A percentile compares a stretch with the other conserved stretches of the same genome.
phyloP scores from a whole-genome alignment of 164 flowering plant species.

The Vitis cinerea region DNA sequence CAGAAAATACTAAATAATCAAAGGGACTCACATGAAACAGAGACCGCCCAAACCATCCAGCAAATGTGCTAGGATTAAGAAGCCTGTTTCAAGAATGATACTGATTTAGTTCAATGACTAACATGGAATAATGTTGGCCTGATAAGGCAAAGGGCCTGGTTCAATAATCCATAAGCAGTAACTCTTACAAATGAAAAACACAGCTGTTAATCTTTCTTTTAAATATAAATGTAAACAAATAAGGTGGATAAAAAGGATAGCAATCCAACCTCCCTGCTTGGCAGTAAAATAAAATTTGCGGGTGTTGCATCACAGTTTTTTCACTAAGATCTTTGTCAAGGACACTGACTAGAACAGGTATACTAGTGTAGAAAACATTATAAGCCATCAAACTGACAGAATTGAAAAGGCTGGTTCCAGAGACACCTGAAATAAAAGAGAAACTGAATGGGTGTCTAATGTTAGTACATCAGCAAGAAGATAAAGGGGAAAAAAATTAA shows the following conservation, averaged over 20 bases:
- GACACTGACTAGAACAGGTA: conserved; percentile 87
- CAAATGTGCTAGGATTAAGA: conserved; percentile 96
- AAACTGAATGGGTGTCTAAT: conserved; percentile 51
- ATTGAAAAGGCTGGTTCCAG: conserved; percentile 96
- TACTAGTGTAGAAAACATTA: conserved; percentile 96
- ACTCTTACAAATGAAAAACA: background rate
- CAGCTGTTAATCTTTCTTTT: background rate
- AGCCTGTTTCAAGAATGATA: conserved; percentile 55
- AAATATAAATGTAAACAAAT: background rate
- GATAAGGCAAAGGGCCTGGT: background rate
- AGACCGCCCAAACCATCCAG: conserved; percentile 99
- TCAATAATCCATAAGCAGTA: background rate
- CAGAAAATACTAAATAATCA: conserved; percentile 1
- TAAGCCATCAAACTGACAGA: conserved; percentile 99
- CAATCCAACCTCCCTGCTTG: conserved; percentile 89
- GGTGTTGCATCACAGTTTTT: conserved; percentile 96
- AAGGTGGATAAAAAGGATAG: background rate
- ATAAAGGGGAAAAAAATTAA: background rate
- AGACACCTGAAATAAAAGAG: conserved; percentile 96
- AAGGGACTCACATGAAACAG: conserved; percentile 79
- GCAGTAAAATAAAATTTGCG: conserved; percentile 92
- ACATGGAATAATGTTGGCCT: background rate
- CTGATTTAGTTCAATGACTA: conserved; percentile 1
- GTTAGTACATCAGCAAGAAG: conserved; percentile 32
- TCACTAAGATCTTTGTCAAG: conserved; percentile 98